phyloP scores from a whole-genome alignment of 768 basidiomycete species.

The Boletus rex-veris region DNA sequence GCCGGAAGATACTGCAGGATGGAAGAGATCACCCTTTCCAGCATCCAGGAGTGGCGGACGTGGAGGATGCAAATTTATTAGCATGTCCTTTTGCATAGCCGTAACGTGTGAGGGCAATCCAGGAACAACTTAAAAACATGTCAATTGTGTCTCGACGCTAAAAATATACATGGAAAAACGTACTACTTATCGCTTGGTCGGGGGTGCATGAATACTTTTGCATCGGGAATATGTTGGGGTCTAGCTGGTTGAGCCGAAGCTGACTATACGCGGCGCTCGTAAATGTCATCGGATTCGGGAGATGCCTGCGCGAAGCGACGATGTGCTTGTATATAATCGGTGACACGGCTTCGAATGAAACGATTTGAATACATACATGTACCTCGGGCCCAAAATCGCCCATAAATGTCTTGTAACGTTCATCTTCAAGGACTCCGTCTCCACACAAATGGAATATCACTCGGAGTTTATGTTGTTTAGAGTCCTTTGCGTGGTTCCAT shows the following conservation, averaged over 20 bases:
- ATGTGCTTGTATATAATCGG: slow-evolving; percentile 55
- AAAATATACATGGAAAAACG: slow-evolving; percentile 4
- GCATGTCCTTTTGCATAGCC: slow-evolving; percentile 40
- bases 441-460: slow-evolving; percentile 73
- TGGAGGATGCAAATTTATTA: slow-evolving; percentile 46
- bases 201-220: slow-evolving; percentile 51
- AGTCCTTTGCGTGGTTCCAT: slow-evolving; percentile 38
- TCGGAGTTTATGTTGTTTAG: slow-evolving; percentile 41
- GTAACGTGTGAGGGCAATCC: slow-evolving; percentile 46
- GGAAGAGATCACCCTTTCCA: slow-evolving; percentile 31
- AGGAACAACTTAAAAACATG: slow-evolving; percentile 26
- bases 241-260: slow-evolving; percentile 67
- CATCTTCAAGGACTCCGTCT: slow-evolving; percentile 63
- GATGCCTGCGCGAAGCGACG: slow-evolving; percentile 61
- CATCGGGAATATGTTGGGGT: slow-evolving; percentile 67
- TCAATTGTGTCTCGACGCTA: background rate
- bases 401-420: slow-evolving; percentile 72
- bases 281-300: slow-evolving; percentile 67
- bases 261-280: slow-evolving; percentile 70
- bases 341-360: background rate
- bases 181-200: slow-evolving; percentile 37
- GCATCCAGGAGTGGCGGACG: slow-evolving; percentile 34
- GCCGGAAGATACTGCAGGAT: slow-evolving; percentile 19
- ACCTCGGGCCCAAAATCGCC: slow-evolving; percentile 53
- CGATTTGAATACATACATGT: slow-evolving; percentile 46